Conservation (phyloP, 371 early-diverging fungal genomes). For the Apophysomyces variabilis region DNA sequence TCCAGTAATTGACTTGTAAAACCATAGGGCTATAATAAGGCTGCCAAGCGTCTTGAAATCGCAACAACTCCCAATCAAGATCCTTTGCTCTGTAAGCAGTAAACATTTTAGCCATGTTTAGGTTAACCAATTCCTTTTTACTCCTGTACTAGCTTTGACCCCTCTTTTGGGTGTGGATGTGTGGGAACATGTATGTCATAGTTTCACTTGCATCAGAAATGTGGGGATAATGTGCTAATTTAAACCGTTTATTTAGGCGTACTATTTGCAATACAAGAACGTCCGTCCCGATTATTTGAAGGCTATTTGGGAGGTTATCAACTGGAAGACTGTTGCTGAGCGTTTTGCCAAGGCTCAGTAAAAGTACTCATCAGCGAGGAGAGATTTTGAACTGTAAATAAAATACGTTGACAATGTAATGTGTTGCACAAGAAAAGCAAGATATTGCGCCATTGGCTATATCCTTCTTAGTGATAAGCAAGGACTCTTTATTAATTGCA, state of each 20-base stretch:
- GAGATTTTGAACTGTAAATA: not conserved
- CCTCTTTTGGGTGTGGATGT: conserved; percentile 97
- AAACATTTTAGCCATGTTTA: conserved; percentile 4
- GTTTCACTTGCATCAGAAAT: not conserved
- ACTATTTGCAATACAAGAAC: conserved; percentile 98
- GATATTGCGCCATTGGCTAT: too few relatives aligned
- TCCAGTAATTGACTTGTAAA: not conserved
- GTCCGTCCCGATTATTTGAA: conserved; percentile 95
- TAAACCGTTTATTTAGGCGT: conserved; percentile 61
- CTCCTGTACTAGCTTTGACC: conserved; percentile 51
- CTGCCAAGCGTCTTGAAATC: conserved; percentile 80
- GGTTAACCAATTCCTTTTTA: conserved; percentile 5
- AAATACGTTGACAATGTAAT: not conserved
- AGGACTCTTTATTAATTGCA: too few relatives aligned
- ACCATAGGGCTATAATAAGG: conserved; percentile 80
- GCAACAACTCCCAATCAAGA: conserved; percentile 96
- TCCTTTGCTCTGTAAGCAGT: conserved; percentile 66
- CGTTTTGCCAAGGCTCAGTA: conserved; percentile 74
- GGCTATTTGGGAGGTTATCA: conserved; percentile 95
- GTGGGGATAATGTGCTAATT: not conserved
- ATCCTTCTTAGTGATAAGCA: too few relatives aligned
- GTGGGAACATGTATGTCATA: conserved; percentile 89
- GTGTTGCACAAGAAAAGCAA: too few relatives aligned
- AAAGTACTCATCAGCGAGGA: not conserved
- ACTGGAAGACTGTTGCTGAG: conserved; percentile 95